Evolutionary conservation across 2,329 filamentous ascomycete genomes (phyloP).

Genomic region (Botrytis pseudocinerea): DNA sequence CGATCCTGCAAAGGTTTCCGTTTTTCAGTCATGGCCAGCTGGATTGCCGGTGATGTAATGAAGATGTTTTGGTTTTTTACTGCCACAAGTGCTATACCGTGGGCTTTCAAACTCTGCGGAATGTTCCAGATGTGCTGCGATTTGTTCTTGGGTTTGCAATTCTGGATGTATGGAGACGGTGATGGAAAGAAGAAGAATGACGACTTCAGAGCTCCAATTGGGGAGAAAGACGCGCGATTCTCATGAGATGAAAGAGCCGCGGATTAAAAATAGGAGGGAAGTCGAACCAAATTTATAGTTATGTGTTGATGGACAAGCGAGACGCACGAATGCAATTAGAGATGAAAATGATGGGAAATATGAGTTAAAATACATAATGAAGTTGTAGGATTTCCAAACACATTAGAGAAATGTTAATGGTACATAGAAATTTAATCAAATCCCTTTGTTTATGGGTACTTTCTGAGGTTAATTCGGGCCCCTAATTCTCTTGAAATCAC

Average conservation of each 20-base stretch:
- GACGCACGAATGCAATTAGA: background rate
- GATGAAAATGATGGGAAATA: background rate
- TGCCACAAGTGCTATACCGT: constrained; percentile 66
- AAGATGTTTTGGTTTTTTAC: constrained; percentile 88
- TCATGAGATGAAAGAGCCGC: constrained; percentile 22
- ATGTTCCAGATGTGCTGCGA: constrained; percentile 80
- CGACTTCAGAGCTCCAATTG: constrained; percentile 29
- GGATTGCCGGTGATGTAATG: constrained; percentile 79
- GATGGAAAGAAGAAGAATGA: constrained; percentile 32
- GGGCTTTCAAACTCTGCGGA: constrained; percentile 79
- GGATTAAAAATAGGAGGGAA: background rate
- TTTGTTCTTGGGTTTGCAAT: constrained; percentile 71
- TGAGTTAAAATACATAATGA: background rate
- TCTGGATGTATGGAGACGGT: constrained; percentile 65
- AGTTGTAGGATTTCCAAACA: background rate
- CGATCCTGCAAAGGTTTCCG: constrained; percentile 77
- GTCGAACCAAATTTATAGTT: background rate
- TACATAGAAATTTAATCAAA: background rate
- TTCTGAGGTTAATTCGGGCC: background rate
- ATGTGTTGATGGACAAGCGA: background rate
- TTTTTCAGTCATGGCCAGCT: constrained; percentile 72
- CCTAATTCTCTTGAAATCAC: background rate
- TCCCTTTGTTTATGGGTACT: background rate
- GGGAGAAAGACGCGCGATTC: constrained; percentile 39
- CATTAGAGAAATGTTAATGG: background rate